A percentile compares a stretch with the other conserved stretches of the same genome.
These are phyloP conservation scores for Tuber calosporum DNA, from an alignment of 495 filamentous ascomycete genomes.

Conservation along the genomic window DNA sequence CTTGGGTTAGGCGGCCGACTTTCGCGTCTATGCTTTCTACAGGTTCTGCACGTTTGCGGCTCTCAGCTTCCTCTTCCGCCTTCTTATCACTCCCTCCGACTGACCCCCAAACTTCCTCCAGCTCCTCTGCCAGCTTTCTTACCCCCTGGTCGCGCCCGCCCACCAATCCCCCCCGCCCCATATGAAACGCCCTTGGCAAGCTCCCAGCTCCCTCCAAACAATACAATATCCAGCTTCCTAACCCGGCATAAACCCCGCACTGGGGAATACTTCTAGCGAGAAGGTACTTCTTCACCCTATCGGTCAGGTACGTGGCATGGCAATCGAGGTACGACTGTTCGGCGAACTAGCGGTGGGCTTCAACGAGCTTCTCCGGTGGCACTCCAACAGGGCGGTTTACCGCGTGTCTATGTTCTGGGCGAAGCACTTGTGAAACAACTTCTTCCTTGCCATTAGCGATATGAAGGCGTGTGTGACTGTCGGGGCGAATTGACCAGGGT, in stretches of 20 bases:
- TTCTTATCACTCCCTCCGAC: conserved; percentile 10
- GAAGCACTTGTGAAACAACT: too few species aligned
- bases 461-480: too few species aligned
- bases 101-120: too few species aligned
- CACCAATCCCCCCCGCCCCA: conserved; percentile 72
- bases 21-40: too few species aligned
- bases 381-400: conserved; percentile 85
- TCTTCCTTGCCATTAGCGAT: too few species aligned
- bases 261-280: too few species aligned
- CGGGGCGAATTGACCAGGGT: too few species aligned
- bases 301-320: too few species aligned
- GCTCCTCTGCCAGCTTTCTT: conserved; percentile 65
- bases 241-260: conserved; percentile 65
- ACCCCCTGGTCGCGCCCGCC: conserved; percentile 74
- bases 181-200: conserved; percentile 67
- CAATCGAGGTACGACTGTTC: too few species aligned
- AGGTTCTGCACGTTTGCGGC: conserved; percentile 25
- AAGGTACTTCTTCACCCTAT: too few species aligned
- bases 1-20: too few species aligned
- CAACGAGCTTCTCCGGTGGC: conserved; percentile 69
- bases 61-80: conserved; percentile 17
- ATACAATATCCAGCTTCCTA: conserved; percentile 95
- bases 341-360: conserved; percentile 89
- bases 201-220: conserved; percentile 72
- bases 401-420: conserved; percentile 90